phyloP scores from a whole-genome alignment of 768 basidiomycete genomes.

The Podaxis sp. region DNA sequence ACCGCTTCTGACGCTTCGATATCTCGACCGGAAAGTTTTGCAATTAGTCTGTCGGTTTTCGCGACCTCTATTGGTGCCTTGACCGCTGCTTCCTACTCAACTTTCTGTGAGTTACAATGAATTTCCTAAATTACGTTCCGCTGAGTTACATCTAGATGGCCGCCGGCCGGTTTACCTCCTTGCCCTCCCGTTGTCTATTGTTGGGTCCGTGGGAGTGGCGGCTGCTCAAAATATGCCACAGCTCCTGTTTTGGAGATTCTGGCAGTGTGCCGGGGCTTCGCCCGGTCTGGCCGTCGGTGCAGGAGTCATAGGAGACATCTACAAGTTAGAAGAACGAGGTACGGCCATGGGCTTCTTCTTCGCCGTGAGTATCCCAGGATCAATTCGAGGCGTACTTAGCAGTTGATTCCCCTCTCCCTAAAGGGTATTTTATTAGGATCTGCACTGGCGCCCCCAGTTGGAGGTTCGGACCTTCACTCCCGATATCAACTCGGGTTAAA shows the following conservation, averaged over 20 bases:
- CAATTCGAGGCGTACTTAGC: not conserved
- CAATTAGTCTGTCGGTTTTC: slow-evolving; percentile 32
- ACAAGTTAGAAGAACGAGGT: slow-evolving; percentile 56
- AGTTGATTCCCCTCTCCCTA: not conserved
- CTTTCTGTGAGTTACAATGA: slow-evolving; percentile 26
- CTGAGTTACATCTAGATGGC: slow-evolving; percentile 46
- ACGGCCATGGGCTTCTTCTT: slow-evolving; percentile 58
- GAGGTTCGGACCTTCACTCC: slow-evolving; percentile 32
- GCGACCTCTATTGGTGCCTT: slow-evolving; percentile 29
- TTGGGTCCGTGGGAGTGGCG: slow-evolving; percentile 60
- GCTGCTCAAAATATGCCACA: slow-evolving; percentile 34
- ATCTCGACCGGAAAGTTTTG: slow-evolving; percentile 20
- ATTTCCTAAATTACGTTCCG: not conserved
- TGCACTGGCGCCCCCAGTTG: slow-evolving; percentile 54
- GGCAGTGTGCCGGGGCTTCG: slow-evolving; percentile 64
- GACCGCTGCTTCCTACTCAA: slow-evolving; percentile 31
- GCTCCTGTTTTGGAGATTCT: slow-evolving; percentile 57
- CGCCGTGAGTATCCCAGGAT: slow-evolving; percentile 29
- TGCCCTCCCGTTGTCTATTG: slow-evolving; percentile 52
- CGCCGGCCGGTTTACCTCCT: slow-evolving; percentile 54
- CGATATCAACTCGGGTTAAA: not conserved
- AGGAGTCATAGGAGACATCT: slow-evolving; percentile 64
- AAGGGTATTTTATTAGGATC: slow-evolving; percentile 55
- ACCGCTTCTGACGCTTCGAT: not conserved
- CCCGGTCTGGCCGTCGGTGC: slow-evolving; percentile 52